Base-by-base conservation (phyloP, 768 basidiomycete genomes). In the Suillus sp. region DNA sequence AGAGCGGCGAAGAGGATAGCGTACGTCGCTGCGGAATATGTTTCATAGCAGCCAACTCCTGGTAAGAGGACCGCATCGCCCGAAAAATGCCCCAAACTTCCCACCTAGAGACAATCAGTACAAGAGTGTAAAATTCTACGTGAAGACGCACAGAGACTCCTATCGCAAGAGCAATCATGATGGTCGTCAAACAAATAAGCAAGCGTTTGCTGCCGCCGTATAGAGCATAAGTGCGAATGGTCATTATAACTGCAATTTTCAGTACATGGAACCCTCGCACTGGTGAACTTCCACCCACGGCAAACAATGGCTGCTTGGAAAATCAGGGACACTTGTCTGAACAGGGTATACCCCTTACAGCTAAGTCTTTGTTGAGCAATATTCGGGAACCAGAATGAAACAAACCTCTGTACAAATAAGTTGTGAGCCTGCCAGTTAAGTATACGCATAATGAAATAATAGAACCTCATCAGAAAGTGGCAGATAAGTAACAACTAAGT, bases 201-300 rank as follows among this genome's bases (percentile, higher is more conserved):
- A 85, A 68, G n/a, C 75, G 73, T 42, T 73, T 64, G 22, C 78
- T 79, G 34, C 79, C 68, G 14, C 75, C 73, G 62, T 84, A 86
- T 14, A 87, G 69, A 5, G 86, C 85, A 61, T 79, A 81, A 55
- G 81, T 81, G 43, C 85, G 81, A 43, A 83, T 69, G 13, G 78
- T 78, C 34, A 85, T 70, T 65, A 68, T 84, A 84, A 60, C 83
- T 84, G 42, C 2, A 13, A 60, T 25, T 6, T 14, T 45, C 2
- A 48, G 40, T 3, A 35, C n/a, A 11, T 5, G 30, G 10, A 7
- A 2, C 22, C 2, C 22, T 47, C 13, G 22, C 22, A 25, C 18
- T 18, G 18, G 5, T 45, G n/a, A 47, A 7, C 2, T 22, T 22
- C 11, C 7, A 47, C 45, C 13, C 45, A 47, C 45, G 13, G 45